Conservation (phyloP, 2,329 filamentous ascomycete species). For the Diaporthe eres region DNA sequence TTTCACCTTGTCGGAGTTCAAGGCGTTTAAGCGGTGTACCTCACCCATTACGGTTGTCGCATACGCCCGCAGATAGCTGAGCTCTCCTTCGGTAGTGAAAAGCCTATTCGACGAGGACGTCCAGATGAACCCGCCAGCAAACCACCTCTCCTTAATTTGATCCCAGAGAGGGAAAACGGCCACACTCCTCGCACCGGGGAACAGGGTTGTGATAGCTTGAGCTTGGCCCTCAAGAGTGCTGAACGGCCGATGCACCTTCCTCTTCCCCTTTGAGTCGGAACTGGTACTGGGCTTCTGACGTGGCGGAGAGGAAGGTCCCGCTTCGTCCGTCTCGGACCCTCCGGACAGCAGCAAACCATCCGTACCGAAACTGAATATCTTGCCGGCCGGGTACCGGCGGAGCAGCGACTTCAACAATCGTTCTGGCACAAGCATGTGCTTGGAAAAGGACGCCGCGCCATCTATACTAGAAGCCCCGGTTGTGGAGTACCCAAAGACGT, state of each 20-base stretch:
- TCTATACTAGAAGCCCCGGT: slow-evolving; percentile 52
- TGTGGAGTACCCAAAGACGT: slow-evolving; percentile 57
- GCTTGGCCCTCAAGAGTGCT: slow-evolving; percentile 40
- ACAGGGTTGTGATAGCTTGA: slow-evolving; percentile 40
- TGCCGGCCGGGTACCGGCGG: slow-evolving; percentile 60
- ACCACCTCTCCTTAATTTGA: slow-evolving; percentile 45
- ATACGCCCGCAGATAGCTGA: slow-evolving; percentile 62
- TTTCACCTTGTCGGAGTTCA: slow-evolving; percentile 59
- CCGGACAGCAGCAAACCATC: slow-evolving; percentile 24
- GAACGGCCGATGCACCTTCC: slow-evolving; percentile 50
- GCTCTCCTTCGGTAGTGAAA: slow-evolving; percentile 54
- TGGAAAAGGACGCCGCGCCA: slow-evolving; percentile 41
- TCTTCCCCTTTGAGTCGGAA: slow-evolving; percentile 39
- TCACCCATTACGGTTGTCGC: slow-evolving; percentile 70
- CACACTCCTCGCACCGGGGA: slow-evolving; percentile 61
- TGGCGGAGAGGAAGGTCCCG: not conserved
- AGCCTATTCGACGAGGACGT: not conserved
- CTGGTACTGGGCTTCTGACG: not conserved
- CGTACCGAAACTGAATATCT: slow-evolving; percentile 59
- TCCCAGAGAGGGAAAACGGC: slow-evolving; percentile 66
- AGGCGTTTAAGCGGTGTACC: slow-evolving; percentile 59
- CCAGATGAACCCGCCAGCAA: slow-evolving; percentile 40
- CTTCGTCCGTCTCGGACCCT: slow-evolving; percentile 7
- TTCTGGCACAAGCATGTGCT: slow-evolving; percentile 52
- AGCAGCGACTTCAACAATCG: slow-evolving; percentile 57